Evolutionary conservation across 331 rosid species (phyloP).

Genomic region (Spiraea crenata): DNA sequence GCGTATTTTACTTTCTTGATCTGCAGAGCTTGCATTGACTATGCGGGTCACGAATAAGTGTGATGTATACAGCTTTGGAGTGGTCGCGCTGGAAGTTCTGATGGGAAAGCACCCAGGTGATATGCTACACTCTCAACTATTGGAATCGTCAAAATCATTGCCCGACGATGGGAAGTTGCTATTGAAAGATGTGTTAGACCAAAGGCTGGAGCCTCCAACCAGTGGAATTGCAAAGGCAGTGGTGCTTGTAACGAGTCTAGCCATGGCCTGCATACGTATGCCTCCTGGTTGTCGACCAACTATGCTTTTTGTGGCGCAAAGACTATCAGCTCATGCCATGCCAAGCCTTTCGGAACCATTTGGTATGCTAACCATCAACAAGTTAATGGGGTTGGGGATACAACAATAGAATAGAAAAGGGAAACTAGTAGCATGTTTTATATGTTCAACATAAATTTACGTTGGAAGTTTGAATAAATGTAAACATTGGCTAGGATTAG

Average conservation of each 20-base stretch:
- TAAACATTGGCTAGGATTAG: too few species aligned
- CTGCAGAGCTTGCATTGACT: slow-evolving; percentile 51
- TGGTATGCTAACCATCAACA: slow-evolving; percentile 26
- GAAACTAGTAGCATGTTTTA: too few species aligned
- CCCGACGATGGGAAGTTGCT: slow-evolving; percentile 24
- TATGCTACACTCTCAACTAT: slow-evolving; percentile 15
- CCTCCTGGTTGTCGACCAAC: slow-evolving; percentile 47
- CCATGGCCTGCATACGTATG: slow-evolving; percentile 38
- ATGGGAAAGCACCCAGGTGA: slow-evolving; percentile 64
- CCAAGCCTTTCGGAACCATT: slow-evolving; percentile 24
- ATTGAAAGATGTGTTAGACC: slow-evolving; percentile 48
- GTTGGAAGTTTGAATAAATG: too few species aligned
- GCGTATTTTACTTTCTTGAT: background rate
- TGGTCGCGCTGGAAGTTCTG: slow-evolving; percentile 48
- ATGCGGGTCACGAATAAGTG: slow-evolving; percentile 51
- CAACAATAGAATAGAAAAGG: background rate
- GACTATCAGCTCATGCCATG: slow-evolving; percentile 21
- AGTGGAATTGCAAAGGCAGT: slow-evolving; percentile 31
- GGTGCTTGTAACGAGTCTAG: slow-evolving; percentile 31
- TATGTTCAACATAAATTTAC: too few species aligned
- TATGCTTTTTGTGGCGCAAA: slow-evolving; percentile 51
- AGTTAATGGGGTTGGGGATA: slow-evolving; percentile 6
- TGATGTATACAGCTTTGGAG: slow-evolving; percentile 63
- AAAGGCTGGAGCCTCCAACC: slow-evolving; percentile 34
- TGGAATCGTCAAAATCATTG: slow-evolving; percentile 26